A percentile compares a stretch with the other conserved stretches of the same genome.
Conservation (phyloP, 441 rosid genomes). For the Jatropha multifida region DNA sequence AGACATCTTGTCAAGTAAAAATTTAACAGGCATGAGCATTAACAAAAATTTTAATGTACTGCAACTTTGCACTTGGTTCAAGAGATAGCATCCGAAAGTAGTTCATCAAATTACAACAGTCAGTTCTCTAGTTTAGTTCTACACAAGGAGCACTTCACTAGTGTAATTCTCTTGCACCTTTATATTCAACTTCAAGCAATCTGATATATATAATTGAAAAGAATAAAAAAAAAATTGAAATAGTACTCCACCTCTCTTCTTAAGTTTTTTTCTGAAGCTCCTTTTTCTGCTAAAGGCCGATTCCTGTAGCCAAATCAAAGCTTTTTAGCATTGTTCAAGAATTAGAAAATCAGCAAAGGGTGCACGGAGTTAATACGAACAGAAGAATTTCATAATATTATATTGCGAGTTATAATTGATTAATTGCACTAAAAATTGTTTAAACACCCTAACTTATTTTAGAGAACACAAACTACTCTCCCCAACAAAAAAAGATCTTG, state of each 20-base stretch:
- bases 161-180: background rate
- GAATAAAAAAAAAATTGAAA: background rate
- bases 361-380: background rate
- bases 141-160: background rate
- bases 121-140: background rate
- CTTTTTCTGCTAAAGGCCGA: constrained; percentile 91
- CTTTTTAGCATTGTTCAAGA: constrained; percentile 16
- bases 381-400: background rate
- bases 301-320: constrained; percentile 53
- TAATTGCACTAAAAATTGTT: background rate
- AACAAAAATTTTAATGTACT: background rate
- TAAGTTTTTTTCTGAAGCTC: constrained; percentile 89
- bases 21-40: background rate
- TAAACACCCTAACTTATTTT: background rate
- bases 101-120: background rate
- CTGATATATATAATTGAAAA: background rate
- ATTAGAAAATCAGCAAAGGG: constrained; percentile 12
- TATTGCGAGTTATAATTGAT: background rate
- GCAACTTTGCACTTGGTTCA: background rate
- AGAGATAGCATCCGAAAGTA: background rate
- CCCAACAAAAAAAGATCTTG: background rate
- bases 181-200: background rate
- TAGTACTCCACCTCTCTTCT: constrained; percentile 64
- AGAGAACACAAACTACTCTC: background rate
- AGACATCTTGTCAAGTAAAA: background rate